Conservation (phyloP, 805 yeast species). For the Metschnikowia kunwiensis region DNA sequence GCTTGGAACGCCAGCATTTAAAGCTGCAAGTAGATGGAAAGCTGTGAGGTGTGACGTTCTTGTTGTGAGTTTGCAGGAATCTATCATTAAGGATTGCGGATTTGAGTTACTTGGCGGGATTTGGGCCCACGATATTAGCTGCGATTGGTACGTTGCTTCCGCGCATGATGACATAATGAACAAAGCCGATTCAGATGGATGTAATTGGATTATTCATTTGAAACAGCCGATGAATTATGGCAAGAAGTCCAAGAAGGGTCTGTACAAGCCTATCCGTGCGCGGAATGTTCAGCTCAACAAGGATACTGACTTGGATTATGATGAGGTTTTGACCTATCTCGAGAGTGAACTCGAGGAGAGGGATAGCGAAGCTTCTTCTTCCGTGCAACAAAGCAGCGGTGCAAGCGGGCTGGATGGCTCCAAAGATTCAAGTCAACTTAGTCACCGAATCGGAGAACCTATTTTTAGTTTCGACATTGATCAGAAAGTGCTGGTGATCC, state of each 20-base stretch:
- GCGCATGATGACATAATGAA: conserved; percentile 60
- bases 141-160: conserved; percentile 50
- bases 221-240: conserved; percentile 59
- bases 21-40: conserved; percentile 41
- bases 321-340: conserved; percentile 52
- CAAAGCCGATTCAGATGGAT: conserved; percentile 65
- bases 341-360: conserved; percentile 24
- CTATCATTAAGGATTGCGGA: conserved; percentile 56
- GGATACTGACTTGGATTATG: conserved; percentile 72
- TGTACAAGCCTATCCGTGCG: conserved; percentile 73
- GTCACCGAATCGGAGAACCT: conserved; percentile 24
- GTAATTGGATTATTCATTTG: conserved; percentile 72
- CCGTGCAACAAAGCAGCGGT: conserved; percentile 4
- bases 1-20: conserved; percentile 28
- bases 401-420: conserved; percentile 1
- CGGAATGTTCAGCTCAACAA: conserved; percentile 55
- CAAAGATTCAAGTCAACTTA: conserved; percentile 4
- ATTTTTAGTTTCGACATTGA: conserved; percentile 33
- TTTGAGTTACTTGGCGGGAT: conserved; percentile 58
- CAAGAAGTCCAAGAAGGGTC: conserved; percentile 26
- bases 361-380: conserved; percentile 14
- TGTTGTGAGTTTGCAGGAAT: conserved; percentile 63
- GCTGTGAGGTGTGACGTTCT: conserved; percentile 76
- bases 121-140: conserved; percentile 77
- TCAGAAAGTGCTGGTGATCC: conserved; percentile 63